Base-by-base conservation (phyloP, 208 protist species). In the Porcisia hertigi region DNA sequence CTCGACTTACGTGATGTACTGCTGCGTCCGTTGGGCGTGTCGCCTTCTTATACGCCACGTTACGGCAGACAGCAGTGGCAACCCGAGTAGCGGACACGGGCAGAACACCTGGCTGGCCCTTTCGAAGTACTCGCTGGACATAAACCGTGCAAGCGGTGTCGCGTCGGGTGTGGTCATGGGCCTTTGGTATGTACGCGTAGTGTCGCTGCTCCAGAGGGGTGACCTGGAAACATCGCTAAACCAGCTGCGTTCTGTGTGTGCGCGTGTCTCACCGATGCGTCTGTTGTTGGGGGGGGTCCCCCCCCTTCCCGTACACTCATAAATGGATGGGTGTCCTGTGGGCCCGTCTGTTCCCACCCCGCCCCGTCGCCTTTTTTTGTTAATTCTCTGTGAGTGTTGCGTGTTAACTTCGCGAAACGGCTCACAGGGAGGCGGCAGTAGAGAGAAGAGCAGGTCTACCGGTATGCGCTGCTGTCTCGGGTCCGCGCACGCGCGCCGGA, bases 1-100 rank as follows among this genome's bases (percentile, higher is more conserved):
- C 14, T 73, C 76, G 16, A 77, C 76, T 0, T 96, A 96, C 75
- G 75, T 93, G 4, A 30, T 84, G n/a, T 96, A 88, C 79, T 85
- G 90, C 67, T 71, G 77, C 34, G 80, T 88, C n/a, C 82, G 77
- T 23, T 85, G 74, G 75, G 79, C 78, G 5, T 81, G 73, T 52
- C 81, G 78, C 7, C 52, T 70, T 5, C 43, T 93, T 2, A 83
- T 96, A 54, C 70, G 71, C 2, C 71, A 71, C 34, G 53, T 88
- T 18, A 60, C 85, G 30, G 74, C 73, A 0, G 81, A 92, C 14
- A 73, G 84, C 45, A 43, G 34, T 1, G 54, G 14, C 2, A 49
- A 76, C 23, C 36, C 64, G 64, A 41, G 54, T 9, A 59, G 74
- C 1, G 69, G 73, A 9, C 52, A 67, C 1, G 73, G 73, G 45